A percentile compares a stretch with the other conserved stretches of the same genome.
Evolutionary conservation across 805 yeast genomes (phyloP).

Genomic region (Hanseniaspora mollemarum): DNA sequence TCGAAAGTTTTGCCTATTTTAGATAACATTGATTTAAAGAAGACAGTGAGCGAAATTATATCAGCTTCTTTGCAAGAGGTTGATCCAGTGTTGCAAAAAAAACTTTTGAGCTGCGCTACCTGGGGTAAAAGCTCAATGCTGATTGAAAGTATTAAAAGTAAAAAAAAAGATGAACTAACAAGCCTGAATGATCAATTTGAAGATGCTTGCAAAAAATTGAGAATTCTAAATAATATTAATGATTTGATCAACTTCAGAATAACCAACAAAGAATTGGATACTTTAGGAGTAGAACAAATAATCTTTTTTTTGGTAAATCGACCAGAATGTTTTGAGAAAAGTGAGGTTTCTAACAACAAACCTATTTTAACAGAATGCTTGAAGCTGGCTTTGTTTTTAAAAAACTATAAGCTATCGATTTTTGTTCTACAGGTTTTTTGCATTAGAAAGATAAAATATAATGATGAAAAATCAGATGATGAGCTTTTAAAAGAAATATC

Average conservation of each 20-base stretch:
- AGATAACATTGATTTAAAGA: slow-evolving; percentile 38
- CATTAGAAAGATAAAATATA: slow-evolving; percentile 48
- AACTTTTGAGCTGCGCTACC: slow-evolving; percentile 63
- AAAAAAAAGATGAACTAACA: background rate
- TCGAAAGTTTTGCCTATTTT: slow-evolving; percentile 76
- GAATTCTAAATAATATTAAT: slow-evolving; percentile 58
- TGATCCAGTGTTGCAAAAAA: slow-evolving; percentile 69
- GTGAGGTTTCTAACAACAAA: slow-evolving; percentile 34
- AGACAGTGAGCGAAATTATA: slow-evolving; percentile 63
- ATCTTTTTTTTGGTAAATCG: slow-evolving; percentile 37
- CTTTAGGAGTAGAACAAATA: slow-evolving; percentile 45
- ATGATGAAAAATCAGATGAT: slow-evolving; percentile 45
- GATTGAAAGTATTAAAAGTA: slow-evolving; percentile 22
- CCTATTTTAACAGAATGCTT: slow-evolving; percentile 50
- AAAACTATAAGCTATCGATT: slow-evolving; percentile 35
- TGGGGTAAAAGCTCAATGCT: slow-evolving; percentile 57
- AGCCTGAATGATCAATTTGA: slow-evolving; percentile 48
- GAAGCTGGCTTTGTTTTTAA: slow-evolving; percentile 44
- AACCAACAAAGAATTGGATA: slow-evolving; percentile 44
- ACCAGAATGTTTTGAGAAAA: background rate
- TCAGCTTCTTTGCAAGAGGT: slow-evolving; percentile 69
- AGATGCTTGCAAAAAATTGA: slow-evolving; percentile 46
- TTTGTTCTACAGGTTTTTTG: slow-evolving; percentile 71
- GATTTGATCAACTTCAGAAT: slow-evolving; percentile 56
- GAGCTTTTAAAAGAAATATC: slow-evolving; percentile 43